These are phyloP conservation scores for Stenocarpella maydis DNA, from an alignment of 2,329 filamentous ascomycete genomes.

Conservation along the genomic window DNA sequence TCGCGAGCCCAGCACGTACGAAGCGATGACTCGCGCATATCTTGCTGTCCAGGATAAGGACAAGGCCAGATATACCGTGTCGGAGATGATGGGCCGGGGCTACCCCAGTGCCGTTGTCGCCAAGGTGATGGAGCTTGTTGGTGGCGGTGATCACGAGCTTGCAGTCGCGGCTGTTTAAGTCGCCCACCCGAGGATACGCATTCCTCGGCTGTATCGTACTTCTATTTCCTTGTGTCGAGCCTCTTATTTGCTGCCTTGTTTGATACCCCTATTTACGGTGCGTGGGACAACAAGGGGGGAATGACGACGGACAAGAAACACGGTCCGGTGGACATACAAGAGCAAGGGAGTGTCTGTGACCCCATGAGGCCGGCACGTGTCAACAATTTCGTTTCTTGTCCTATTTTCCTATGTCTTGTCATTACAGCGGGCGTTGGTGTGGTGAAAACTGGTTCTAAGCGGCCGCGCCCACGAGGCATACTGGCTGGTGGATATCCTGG, in stretches of 20 bases:
- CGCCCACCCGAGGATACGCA: slow-evolving; percentile 34
- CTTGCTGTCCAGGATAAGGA: slow-evolving; percentile 83
- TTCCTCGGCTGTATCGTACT: slow-evolving; percentile 1
- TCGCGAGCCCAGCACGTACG: slow-evolving; percentile 96
- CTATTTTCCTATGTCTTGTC: slow-evolving; percentile 33
- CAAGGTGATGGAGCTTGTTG: slow-evolving; percentile 92
- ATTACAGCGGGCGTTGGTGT: slow-evolving; percentile 27
- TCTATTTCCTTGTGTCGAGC: slow-evolving; percentile 36
- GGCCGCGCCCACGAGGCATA: slow-evolving; percentile 29
- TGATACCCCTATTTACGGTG: slow-evolving; percentile 43
- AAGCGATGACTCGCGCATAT: slow-evolving; percentile 96
- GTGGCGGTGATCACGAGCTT: slow-evolving; percentile 59
- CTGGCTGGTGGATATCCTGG: slow-evolving; percentile 24
- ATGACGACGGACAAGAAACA: slow-evolving; percentile 24
- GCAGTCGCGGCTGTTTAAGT: slow-evolving; percentile 31
- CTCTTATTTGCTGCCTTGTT: slow-evolving; percentile 36
- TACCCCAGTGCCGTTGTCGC: slow-evolving; percentile 92
- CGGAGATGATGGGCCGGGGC: slow-evolving; percentile 88
- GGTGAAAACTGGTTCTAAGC: slow-evolving; percentile 12
- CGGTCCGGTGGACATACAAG: background rate
- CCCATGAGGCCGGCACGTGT: slow-evolving; percentile 3
- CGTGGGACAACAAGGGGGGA: slow-evolving; percentile 29
- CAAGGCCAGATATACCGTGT: slow-evolving; percentile 78
- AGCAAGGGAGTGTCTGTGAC: slow-evolving; percentile 5
- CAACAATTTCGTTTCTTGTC: slow-evolving; percentile 7